Conservation (phyloP, 2,329 filamentous ascomycete genomes). For the Penicillium sp. region DNA sequence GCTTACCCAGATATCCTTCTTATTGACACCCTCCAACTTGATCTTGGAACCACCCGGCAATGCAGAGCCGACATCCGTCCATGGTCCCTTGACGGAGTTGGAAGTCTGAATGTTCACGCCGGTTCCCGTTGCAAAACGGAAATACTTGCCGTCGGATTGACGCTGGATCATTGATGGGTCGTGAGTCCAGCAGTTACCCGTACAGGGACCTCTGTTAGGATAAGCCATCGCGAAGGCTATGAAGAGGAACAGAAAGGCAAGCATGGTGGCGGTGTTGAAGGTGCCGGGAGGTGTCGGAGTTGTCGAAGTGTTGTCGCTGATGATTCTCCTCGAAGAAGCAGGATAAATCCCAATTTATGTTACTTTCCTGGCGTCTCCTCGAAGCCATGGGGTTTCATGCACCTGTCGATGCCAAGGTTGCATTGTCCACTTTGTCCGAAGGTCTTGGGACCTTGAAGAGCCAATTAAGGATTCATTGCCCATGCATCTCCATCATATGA, state of each 20-base stretch:
- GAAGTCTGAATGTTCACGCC: constrained; percentile 47
- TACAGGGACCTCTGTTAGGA: constrained; percentile 28
- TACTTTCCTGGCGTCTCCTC: constrained; percentile 1
- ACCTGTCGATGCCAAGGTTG: constrained; percentile 11
- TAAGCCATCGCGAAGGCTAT: constrained; percentile 26
- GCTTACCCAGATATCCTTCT: constrained; percentile 46
- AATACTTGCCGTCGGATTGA: constrained; percentile 48
- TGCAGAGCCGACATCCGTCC: constrained; percentile 45
- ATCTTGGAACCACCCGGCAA: constrained; percentile 44
- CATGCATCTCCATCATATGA: constrained; percentile 15
- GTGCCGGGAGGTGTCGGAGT: constrained; percentile 1
- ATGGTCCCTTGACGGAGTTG: constrained; percentile 45
- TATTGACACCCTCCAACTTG: constrained; percentile 35
- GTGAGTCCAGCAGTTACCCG: constrained; percentile 37
- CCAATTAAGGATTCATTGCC: constrained; percentile 16
- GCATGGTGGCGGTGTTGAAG: constrained; percentile 13
- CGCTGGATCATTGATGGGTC: constrained; percentile 49
- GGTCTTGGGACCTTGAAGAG: constrained; percentile 13
- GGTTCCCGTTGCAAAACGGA: constrained; percentile 50
- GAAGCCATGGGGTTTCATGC: constrained; percentile 11
- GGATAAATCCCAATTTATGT: constrained; percentile 14
- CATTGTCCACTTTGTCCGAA: constrained; percentile 11
- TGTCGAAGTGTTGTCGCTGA: constrained; percentile 4
- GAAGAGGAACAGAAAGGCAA: constrained; percentile 22
- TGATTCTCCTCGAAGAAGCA: not conserved